A percentile compares a stretch with the other conserved stretches of the same genome.
These are phyloP conservation scores for Rhodofomes roseus DNA, from an alignment of 1,284 basidiomycete genomes.

Conservation along the genomic window DNA sequence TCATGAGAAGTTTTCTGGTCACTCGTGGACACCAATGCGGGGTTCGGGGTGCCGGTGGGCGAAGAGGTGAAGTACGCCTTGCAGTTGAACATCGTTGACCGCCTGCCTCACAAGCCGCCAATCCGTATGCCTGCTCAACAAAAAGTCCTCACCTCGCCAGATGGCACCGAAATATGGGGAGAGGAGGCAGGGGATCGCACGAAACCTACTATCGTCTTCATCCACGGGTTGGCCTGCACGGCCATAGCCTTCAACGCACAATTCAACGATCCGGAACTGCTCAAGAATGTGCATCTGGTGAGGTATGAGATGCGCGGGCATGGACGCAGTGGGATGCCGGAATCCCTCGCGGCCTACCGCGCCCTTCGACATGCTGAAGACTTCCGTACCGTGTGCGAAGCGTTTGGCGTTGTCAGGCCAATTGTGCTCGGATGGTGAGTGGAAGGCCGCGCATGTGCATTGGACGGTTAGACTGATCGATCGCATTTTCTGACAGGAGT, in stretches of 20 bases:
- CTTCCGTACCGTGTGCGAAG: constrained; percentile 30
- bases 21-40: background rate
- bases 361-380: constrained; percentile 34
- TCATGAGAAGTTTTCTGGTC: background rate
- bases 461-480: no score
- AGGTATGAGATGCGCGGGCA: constrained; percentile 32
- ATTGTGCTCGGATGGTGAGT: constrained; percentile 37
- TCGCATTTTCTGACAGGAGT: constrained; percentile 25
- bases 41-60: background rate
- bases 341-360: constrained; percentile 20
- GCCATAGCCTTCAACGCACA: constrained; percentile 35
- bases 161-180: constrained; percentile 29
- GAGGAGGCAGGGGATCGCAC: constrained; percentile 36
- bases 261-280: constrained; percentile 31
- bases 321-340: constrained; percentile 29
- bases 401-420: constrained; percentile 30
- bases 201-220: constrained; percentile 38
- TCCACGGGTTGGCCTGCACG: constrained; percentile 38
- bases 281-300: constrained; percentile 31
- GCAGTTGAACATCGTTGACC: background rate
- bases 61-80: background rate
- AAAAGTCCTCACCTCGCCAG: constrained; percentile 21
- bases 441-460: no score
- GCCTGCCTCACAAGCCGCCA: background rate
- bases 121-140: constrained; percentile 6